These are phyloP conservation scores for Pichia sp. DNA, from an alignment of 1,139 yeast species.

Conservation along the genomic window DNA sequence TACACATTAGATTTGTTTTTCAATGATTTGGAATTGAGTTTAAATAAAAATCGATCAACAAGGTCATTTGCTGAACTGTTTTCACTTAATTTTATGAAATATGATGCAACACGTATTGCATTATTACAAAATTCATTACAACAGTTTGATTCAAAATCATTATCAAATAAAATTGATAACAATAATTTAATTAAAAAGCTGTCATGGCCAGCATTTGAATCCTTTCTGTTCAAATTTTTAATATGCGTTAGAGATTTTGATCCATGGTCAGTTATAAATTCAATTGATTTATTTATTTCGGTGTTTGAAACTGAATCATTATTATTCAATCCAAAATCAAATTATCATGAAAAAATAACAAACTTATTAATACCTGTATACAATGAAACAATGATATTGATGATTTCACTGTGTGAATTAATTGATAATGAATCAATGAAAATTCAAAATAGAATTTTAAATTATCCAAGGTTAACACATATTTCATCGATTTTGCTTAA, in stretches of 20 bases:
- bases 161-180: slow-evolving; percentile 30
- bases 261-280: slow-evolving; percentile 49
- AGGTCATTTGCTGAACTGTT: slow-evolving; percentile 12
- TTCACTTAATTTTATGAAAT: slow-evolving; percentile 9
- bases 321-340: slow-evolving; percentile 57
- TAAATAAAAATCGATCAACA: slow-evolving; percentile 10
- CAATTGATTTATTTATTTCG: slow-evolving; percentile 53
- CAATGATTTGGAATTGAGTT: not conserved
- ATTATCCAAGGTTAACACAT: slow-evolving; percentile 45
- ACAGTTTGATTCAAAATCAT: slow-evolving; percentile 11
- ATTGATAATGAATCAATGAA: slow-evolving; percentile 44
- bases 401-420: slow-evolving; percentile 45
- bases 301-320: slow-evolving; percentile 49
- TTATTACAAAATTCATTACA: slow-evolving; percentile 21
- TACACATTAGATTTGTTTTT: slow-evolving; percentile 7
- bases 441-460: slow-evolving; percentile 33
- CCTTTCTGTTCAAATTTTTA: slow-evolving; percentile 45
- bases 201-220: slow-evolving; percentile 50
- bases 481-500: slow-evolving; percentile 54
- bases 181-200: slow-evolving; percentile 33
- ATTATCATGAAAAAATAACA: slow-evolving; percentile 23
- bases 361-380: slow-evolving; percentile 37
- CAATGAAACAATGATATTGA: slow-evolving; percentile 34
- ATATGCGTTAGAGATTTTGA: slow-evolving; percentile 47
- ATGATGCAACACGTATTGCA: slow-evolving; percentile 16